Evolutionary conservation across 1,284 basidiomycete species (phyloP), one percentile per base, ranked within the genome.

Genomic region (Ustilago loliicola): DNA sequence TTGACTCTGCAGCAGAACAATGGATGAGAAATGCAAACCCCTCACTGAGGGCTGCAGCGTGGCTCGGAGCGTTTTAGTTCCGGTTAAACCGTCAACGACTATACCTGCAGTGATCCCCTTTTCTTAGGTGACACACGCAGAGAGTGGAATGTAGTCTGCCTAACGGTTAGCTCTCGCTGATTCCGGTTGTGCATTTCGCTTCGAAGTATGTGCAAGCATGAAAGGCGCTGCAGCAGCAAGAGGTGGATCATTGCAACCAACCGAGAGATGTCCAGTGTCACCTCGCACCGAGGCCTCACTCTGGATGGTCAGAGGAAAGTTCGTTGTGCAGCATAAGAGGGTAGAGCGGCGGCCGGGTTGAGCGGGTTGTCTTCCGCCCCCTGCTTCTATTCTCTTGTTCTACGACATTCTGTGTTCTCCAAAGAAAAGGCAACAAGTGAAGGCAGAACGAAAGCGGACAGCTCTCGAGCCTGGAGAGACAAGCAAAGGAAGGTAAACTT

Each of bases 1-100:
- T 13, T 9, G 8, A 47, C n/a, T 21, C n/a, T 47, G 13, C 45
- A 47, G 45, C 45, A 47, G 23, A 47, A 47, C 45, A 47, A 38
- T 38, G 8, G 13, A 38, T 38, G 8, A 38, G 36, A 38, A 38
- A 7, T 38, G 36, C 36, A 34, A 34, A 34, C 32, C 32, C 32
- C 32, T 34, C 32, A 34, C 32, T 34, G 32, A 5, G 11, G 5
- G 32, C 32, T 34, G 5, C 32, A 34, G 32, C 32, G 32, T 34
- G 32, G 32, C 32, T 7, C 32, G 11, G 11, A 7, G 23, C 27
- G 27, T 15, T 34, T 50, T 59, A 59, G 57, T 59, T 59, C 57
- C 57, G 57, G 47, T 59, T 59, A 42, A 59, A 50, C 57, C 57
- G 42, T 36, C n/a, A 13, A n/a, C n/a, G n/a, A n/a, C n/a, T n/a